phyloP scores from a whole-genome alignment of 164 flowering plant species.

The Saururus chinensis region DNA sequence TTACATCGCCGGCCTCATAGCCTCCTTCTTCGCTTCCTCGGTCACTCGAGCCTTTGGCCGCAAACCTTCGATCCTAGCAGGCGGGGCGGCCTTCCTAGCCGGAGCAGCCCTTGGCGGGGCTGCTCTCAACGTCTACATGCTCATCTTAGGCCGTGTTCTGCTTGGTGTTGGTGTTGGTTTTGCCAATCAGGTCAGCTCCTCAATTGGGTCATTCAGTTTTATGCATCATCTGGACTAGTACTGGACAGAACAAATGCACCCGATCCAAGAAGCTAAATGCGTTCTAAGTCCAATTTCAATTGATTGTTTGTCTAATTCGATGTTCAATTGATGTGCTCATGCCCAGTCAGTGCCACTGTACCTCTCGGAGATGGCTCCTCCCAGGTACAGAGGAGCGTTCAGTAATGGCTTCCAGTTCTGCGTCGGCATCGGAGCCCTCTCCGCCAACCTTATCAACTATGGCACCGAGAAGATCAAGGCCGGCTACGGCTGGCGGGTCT shows the following conservation, averaged over 20 bases:
- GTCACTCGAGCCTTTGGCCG: constrained; percentile 49
- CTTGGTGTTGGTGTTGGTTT: constrained; percentile 79
- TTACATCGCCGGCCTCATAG: constrained; percentile 47
- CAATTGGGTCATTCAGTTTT: too few species aligned
- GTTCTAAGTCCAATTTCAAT: too few species aligned
- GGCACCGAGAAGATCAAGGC: constrained; percentile 19
- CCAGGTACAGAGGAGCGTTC: constrained; percentile 36
- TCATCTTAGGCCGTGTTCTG: constrained; percentile 47
- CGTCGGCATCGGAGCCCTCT: constrained; percentile 31
- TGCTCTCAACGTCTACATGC: constrained; percentile 43
- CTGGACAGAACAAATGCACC: too few species aligned
- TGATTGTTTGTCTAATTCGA: too few species aligned
- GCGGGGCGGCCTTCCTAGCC: constrained; percentile 44
- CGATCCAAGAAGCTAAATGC: too few species aligned
- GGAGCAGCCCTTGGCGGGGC: constrained; percentile 53
- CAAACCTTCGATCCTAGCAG: constrained; percentile 35
- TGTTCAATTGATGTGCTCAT: too few species aligned
- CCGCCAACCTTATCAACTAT: constrained; percentile 20
- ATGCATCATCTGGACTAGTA: not conserved
- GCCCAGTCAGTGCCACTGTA: constrained; percentile 63
- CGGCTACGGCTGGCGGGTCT: constrained; percentile 25
- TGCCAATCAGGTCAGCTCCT: constrained; percentile 49
- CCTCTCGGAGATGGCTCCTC: constrained; percentile 68
- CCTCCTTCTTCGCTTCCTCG: constrained; percentile 38
- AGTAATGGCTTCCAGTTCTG: constrained; percentile 53